Percentiles rank a stretch among this genome's conserved stretches.
phyloP scores from a whole-genome alignment of 106 monocot genomes.

The Acorus calamus region DNA sequence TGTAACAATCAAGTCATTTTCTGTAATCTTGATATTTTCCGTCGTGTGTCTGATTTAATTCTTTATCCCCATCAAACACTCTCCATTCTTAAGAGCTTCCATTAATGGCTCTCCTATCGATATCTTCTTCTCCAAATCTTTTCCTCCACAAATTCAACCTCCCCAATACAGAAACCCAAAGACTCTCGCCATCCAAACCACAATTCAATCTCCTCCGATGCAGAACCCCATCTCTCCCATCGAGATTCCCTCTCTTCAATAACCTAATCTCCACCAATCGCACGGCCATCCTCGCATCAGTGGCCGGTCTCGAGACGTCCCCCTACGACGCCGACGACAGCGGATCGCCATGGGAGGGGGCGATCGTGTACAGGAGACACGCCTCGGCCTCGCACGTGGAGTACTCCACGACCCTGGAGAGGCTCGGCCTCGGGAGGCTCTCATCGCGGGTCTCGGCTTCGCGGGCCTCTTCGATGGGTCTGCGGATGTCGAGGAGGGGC shows the following conservation, averaged over 20 bases:
- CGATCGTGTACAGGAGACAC: constrained; percentile 76
- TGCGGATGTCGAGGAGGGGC: constrained; percentile 25
- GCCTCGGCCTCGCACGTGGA: constrained; percentile 62
- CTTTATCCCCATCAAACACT: background rate
- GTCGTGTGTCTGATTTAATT: background rate
- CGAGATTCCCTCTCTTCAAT: background rate
- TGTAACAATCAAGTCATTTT: too few species aligned
- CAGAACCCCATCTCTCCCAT: background rate
- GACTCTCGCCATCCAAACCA: background rate
- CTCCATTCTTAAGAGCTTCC: background rate
- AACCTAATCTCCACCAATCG: background rate
- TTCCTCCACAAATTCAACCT: too few species aligned
- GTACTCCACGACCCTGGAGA: constrained; percentile 73
- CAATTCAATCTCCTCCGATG: background rate
- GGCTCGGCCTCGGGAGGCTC: constrained; percentile 58
- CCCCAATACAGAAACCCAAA: too few species aligned
- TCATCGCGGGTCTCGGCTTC: constrained; percentile 43
- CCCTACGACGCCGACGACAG: constrained; percentile 7
- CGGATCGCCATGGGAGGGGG: constrained; percentile 86
- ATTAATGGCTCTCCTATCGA: constrained; percentile 8
- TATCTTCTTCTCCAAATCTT: constrained; percentile 1
- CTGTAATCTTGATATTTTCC: too few species aligned
- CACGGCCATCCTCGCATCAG: constrained; percentile 3
- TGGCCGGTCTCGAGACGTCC: constrained; percentile 14
- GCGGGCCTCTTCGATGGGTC: constrained; percentile 78